phyloP scores from a whole-genome alignment of 805 yeast genomes.

The Sugiyamaella smithiae region DNA sequence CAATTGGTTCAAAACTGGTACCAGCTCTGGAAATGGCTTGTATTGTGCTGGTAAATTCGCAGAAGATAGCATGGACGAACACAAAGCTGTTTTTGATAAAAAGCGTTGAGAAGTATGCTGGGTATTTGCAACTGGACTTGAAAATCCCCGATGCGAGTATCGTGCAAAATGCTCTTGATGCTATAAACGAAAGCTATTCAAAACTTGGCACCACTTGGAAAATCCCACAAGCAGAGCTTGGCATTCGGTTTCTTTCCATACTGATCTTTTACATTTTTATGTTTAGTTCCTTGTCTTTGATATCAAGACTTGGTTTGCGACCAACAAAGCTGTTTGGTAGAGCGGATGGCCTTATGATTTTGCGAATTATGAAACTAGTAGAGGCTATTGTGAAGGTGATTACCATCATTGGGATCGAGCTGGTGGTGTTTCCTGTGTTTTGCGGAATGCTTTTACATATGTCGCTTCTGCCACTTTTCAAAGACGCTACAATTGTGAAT shows the following conservation, averaged over 20 bases:
- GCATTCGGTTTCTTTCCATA: conserved; percentile 12
- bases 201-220: not conserved
- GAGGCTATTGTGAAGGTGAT: conserved; percentile 69
- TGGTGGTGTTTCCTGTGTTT: conserved; percentile 78
- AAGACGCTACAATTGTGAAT: conserved; percentile 13
- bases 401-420: conserved; percentile 69
- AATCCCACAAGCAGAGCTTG: conserved; percentile 11
- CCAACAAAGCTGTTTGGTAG: not conserved
- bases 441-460: conserved; percentile 79
- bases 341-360: conserved; percentile 9
- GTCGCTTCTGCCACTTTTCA: conserved; percentile 59
- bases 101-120: not conserved
- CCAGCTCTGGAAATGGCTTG: not conserved
- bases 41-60: not conserved
- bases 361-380: conserved; percentile 24
- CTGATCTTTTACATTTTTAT: conserved; percentile 14
- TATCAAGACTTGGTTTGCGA: conserved; percentile 10
- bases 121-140: not conserved
- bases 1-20: not conserved
- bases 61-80: not conserved
- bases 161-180: not conserved
- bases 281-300: not conserved
- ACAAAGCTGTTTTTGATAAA: not conserved
- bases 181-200: not conserved
- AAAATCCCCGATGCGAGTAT: not conserved